These are phyloP conservation scores for Stemphylium lycopersici DNA, from an alignment of 2,329 filamentous ascomycete genomes.

Conservation along the genomic window DNA sequence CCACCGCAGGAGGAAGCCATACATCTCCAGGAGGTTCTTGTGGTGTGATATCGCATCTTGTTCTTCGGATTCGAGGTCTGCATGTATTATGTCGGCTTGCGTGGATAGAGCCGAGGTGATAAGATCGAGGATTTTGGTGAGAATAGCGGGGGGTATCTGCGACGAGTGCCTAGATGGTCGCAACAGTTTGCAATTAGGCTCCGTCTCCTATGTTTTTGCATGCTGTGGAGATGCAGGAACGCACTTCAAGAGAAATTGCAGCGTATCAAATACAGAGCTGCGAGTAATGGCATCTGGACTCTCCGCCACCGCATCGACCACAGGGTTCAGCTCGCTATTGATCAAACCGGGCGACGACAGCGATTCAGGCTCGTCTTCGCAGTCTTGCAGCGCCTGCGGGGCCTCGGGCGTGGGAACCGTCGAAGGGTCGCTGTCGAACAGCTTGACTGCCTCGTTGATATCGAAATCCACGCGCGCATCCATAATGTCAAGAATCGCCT, in stretches of 20 bases:
- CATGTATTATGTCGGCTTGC: constrained; percentile 83
- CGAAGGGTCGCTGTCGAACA: constrained; percentile 92
- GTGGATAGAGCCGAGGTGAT: constrained; percentile 84
- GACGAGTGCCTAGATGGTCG: constrained; percentile 76
- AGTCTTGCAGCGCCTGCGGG: constrained; percentile 80
- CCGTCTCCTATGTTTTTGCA: constrained; percentile 37
- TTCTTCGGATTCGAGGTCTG: constrained; percentile 89
- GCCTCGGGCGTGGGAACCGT: constrained; percentile 86
- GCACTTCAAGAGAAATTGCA: constrained; percentile 97
- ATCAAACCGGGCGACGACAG: constrained; percentile 76
- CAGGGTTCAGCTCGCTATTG: constrained; percentile 85
- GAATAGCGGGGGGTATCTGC: constrained; percentile 76
- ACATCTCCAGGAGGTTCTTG: constrained; percentile 90
- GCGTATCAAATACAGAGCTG: constrained; percentile 81
- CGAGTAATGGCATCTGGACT: constrained; percentile 87
- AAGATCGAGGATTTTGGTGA: constrained; percentile 92
- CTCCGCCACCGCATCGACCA: constrained; percentile 89
- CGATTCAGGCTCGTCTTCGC: constrained; percentile 87
- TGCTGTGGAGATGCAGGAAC: constrained; percentile 62
- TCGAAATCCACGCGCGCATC: constrained; percentile 77
- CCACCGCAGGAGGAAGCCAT: constrained; percentile 94
- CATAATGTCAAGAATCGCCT: constrained; percentile 60
- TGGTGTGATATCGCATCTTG: constrained; percentile 80
- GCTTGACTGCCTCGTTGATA: constrained; percentile 94
- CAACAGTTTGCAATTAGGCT: constrained; percentile 68